Base-by-base conservation (phyloP, 129 eudicot species). In the Flaveria robusta region DNA sequence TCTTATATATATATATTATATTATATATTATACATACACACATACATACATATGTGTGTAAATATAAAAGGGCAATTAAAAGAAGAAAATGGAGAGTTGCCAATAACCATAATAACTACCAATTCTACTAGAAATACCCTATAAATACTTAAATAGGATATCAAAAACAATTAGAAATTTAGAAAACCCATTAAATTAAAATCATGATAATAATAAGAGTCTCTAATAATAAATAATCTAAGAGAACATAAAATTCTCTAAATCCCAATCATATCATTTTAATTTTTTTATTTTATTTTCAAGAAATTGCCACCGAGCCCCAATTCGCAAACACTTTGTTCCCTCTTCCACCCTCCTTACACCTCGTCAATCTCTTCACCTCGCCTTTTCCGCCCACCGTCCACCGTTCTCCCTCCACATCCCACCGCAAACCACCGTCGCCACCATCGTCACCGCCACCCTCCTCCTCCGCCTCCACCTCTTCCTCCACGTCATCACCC, bases 271-370 rank as follows among this genome's bases (percentile, higher is more conserved):
- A 66, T 73, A 66, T 73, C 42, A 80, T 68, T 58, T 1, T 42
- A 27, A n/a, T 60, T 18, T 11, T 24, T 60, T 4, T 5, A 19
- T 8, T 8, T 55, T 55, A 2, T 56, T n/a, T 69, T 83, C 64
- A 92, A 68, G 96, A 89, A 83, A 87, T 87, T n/a, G 94, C 88
- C 77, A 92, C 89, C 60, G 74, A 66, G 18, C 79, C 84, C 96
- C 91, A 90, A 51, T 70, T 85, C 16, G 45, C 22, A 41, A 87
- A 58, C 79, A 86, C 86, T 85, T 83, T 87, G 85, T 85, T 87
- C 19, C 88, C 81, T 70, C 23, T 78, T 22, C 88, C 79, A 78
- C 79, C 83, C 27, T 90, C 96, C 34, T 89, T 89, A 62, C 97
- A 91, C 87, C 93, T 84, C 26, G 88, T 85, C 23, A 81, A 77